Evolutionary conservation across 768 basidiomycete genomes (phyloP).

Genomic region (Boletus rubescentipes): DNA sequence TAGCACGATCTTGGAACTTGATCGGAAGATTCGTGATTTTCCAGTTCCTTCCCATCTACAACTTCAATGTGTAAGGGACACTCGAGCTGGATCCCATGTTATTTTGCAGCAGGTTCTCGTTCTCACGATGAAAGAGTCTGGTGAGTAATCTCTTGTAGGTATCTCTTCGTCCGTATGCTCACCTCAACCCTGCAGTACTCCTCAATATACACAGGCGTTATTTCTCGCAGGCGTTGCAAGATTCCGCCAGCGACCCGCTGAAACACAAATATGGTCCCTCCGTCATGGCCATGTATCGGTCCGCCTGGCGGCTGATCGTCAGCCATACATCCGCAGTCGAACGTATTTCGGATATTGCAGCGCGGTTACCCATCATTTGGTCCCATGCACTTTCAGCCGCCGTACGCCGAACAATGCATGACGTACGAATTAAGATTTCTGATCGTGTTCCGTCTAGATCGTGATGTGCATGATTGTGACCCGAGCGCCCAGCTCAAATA

Average conservation of each 20-base stretch:
- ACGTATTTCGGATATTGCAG: conserved; percentile 39
- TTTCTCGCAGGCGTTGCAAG: conserved; percentile 65
- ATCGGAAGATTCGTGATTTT: conserved; percentile 61
- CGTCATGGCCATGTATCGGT: conserved; percentile 69
- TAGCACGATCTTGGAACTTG: conserved; percentile 51
- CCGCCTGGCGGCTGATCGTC: conserved; percentile 64
- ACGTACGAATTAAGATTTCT: not conserved
- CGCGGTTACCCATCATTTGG: conserved; percentile 56
- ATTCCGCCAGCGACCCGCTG: conserved; percentile 54
- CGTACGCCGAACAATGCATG: conserved; percentile 38
- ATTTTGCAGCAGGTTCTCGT: conserved; percentile 45
- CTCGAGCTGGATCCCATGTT: conserved; percentile 16
- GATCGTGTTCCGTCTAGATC: conserved; percentile 39
- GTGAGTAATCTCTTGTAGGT: conserved; percentile 30
- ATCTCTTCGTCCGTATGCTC: not conserved
- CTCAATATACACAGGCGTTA: conserved; percentile 67
- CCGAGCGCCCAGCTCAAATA: conserved; percentile 46
- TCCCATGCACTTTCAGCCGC: conserved; percentile 64
- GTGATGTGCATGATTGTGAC: conserved; percentile 57
- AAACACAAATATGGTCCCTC: conserved; percentile 67
- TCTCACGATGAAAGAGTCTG: conserved; percentile 48
- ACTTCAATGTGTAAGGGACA: conserved; percentile 27
- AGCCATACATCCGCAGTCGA: conserved; percentile 45
- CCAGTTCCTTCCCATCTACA: conserved; percentile 49
- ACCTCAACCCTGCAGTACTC: conserved; percentile 41